Conservation (phyloP, 2,329 filamentous ascomycete genomes). For the Gnomoniopsis smithogilvyi region DNA sequence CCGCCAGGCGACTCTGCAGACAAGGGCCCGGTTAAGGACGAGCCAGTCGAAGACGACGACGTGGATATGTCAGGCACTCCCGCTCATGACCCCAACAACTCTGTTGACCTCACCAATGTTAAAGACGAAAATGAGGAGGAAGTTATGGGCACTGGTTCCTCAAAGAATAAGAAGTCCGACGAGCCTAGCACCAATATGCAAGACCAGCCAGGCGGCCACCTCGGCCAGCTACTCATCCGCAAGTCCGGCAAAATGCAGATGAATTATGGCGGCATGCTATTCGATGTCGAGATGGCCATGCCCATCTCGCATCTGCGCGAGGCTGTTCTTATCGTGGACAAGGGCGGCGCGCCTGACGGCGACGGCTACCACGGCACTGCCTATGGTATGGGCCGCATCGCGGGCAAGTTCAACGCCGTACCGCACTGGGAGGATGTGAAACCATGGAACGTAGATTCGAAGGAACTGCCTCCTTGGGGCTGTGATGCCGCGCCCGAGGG, state of each 20-base stretch:
- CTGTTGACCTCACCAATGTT: constrained; percentile 41
- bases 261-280: constrained; percentile 57
- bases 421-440: constrained; percentile 57
- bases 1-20: constrained; percentile 20
- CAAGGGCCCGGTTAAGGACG: constrained; percentile 35
- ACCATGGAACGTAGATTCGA: constrained; percentile 47
- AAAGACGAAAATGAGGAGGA: constrained; percentile 25
- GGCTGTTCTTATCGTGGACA: constrained; percentile 57
- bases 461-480: constrained; percentile 26
- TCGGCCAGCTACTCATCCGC: constrained; percentile 58
- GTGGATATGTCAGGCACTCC: constrained; percentile 35
- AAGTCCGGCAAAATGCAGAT: constrained; percentile 61
- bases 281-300: constrained; percentile 52
- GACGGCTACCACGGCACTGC: constrained; percentile 46
- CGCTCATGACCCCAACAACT: constrained; percentile 20
- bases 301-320: constrained; percentile 53
- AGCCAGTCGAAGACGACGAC: constrained; percentile 35
- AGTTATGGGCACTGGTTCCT: constrained; percentile 26
- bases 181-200: constrained; percentile 24
- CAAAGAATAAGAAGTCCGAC: constrained; percentile 27
- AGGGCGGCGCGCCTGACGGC: constrained; percentile 24
- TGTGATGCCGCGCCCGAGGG: constrained; percentile 9
- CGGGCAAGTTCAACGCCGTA: constrained; percentile 59
- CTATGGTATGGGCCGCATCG: constrained; percentile 61
- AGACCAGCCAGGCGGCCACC: constrained; percentile 48